Conservation (phyloP, 2,329 filamentous ascomycete genomes). For the Atkinsonella hypoxylon region DNA sequence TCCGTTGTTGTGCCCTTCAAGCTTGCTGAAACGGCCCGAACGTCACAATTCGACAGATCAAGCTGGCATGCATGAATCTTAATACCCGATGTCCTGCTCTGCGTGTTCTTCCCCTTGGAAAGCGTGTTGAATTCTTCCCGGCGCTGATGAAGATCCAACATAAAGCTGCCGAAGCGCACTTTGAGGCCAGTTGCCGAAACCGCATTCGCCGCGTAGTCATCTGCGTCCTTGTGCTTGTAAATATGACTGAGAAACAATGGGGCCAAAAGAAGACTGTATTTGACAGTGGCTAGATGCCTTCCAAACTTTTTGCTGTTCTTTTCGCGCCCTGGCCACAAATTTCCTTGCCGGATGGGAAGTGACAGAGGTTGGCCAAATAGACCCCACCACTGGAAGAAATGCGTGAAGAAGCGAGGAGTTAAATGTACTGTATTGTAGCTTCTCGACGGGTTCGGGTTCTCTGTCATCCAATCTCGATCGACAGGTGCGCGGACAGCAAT, state of each 20-base stretch:
- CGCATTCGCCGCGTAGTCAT: constrained; percentile 63
- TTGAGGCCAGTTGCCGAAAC: constrained; percentile 95
- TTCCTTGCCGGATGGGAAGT: constrained; percentile 83
- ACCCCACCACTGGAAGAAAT: constrained; percentile 97
- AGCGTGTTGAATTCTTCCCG: constrained; percentile 82
- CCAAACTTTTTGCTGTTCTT: constrained; percentile 99
- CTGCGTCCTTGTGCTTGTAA: constrained; percentile 94
- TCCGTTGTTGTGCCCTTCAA: constrained; percentile 72
- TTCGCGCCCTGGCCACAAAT: constrained; percentile 81
- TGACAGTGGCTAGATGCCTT: constrained; percentile 92
- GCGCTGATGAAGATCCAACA: constrained; percentile 89
- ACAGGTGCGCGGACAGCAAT: constrained; percentile 80
- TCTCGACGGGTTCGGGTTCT: constrained; percentile 61
- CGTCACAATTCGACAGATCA: constrained; percentile 81
- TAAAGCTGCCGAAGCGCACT: constrained; percentile 90
- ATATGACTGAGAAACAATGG: constrained; percentile 93
- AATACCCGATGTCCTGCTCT: constrained; percentile 80
- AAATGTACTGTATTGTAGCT: constrained; percentile 97
- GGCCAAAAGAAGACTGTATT: constrained; percentile 87
- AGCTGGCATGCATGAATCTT: constrained; percentile 91
- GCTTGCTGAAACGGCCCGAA: constrained; percentile 84
- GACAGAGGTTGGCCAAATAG: constrained; percentile 93
- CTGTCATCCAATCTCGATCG: constrained; percentile 73
- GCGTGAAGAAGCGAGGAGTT: constrained; percentile 90
- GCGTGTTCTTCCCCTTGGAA: constrained; percentile 62